These are phyloP conservation scores for Pisolithus sp. DNA, from an alignment of 768 basidiomycete species.

Conservation along the genomic window DNA sequence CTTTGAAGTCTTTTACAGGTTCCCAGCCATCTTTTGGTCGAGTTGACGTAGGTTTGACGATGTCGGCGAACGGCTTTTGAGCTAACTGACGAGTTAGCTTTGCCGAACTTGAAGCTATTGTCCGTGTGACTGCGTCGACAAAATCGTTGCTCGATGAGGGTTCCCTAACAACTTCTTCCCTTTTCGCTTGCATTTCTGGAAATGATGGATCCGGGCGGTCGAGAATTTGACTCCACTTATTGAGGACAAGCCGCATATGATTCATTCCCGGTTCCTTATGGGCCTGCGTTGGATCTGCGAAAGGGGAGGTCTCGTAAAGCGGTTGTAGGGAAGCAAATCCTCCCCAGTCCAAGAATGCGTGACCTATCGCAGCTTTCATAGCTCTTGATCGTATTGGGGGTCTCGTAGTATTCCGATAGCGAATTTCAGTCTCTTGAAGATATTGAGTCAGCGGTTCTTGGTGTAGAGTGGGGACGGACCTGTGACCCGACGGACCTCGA, in stretches of 20 bases:
- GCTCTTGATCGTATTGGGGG: slow-evolving; percentile 24
- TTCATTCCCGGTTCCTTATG: slow-evolving; percentile 12
- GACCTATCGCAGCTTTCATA: slow-evolving; percentile 24
- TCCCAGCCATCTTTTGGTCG: slow-evolving; percentile 14
- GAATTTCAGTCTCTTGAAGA: slow-evolving; percentile 12
- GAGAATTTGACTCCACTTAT: slow-evolving; percentile 30
- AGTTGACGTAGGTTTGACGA: background rate
- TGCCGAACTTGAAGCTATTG: background rate
- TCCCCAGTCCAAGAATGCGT: slow-evolving; percentile 28
- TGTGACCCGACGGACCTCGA: slow-evolving; percentile 17
- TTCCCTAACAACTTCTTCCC: background rate
- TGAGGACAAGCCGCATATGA: slow-evolving; percentile 26
- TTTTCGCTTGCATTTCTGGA: slow-evolving; percentile 20
- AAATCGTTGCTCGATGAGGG: slow-evolving; percentile 1
- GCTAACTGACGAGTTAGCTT: background rate
- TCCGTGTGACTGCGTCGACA: background rate
- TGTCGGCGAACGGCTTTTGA: background rate
- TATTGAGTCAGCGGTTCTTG: background rate
- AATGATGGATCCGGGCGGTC: slow-evolving; percentile 26
- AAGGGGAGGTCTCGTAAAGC: slow-evolving; percentile 25
- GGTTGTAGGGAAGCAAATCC: slow-evolving; percentile 26
- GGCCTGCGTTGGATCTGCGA: slow-evolving; percentile 11
- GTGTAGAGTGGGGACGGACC: slow-evolving; percentile 12
- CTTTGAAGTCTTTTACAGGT: slow-evolving; percentile 16
- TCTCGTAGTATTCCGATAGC: slow-evolving; percentile 15